Base-by-base conservation (phyloP, 2,329 filamentous ascomycete species). In the Bipolaris victoriae region DNA sequence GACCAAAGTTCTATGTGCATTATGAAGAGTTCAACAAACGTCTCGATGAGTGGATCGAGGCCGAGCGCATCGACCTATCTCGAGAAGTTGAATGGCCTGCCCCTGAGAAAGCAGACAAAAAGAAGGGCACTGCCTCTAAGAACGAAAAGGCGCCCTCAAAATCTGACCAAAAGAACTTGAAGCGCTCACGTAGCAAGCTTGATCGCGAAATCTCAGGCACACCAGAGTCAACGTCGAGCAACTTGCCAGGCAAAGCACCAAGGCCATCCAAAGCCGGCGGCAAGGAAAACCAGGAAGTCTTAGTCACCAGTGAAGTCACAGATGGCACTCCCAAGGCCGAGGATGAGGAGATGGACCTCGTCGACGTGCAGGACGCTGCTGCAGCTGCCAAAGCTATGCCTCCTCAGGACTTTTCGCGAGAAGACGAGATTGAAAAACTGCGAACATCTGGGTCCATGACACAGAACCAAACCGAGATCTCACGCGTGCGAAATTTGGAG, bases 11-110 rank as follows among this genome's bases (percentile, higher is more conserved):
- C 73, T 97, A 97, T 77, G 96, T 96, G 70, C 96, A 98, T 77
- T 98, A 97, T 76, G 92, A 97, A 73, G 96, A 96, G 71, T 98
- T 97, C 85, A 98, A 98, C 80, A 98, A 98, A 69, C 86, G 87
- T 81, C 80, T 88, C 31, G 86, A 88, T 67, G 95, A 99, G 82
- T 99, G 95, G 95, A 88, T 99, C 9, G 84, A 90, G 1, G 85
- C 90, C 29, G 83, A 86, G 35, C 86, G 95, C 35, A 91, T 99
- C 65, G 92, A 98, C 75, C 88, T 99, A 56, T 82, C 85, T 1
- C 88, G 92, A 65, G 93, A 97, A 69, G 95, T 99, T 52, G 95
- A 99, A 79, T 99, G 95, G 93, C 95, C 95, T 18, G 89, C 88
- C 59, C 91, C 92, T 9, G 93, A 96, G 62, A 96, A 96, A 76